These are phyloP conservation scores for Primulina eburnea DNA, from an alignment of 257 asterid species.

Conservation along the genomic window DNA sequence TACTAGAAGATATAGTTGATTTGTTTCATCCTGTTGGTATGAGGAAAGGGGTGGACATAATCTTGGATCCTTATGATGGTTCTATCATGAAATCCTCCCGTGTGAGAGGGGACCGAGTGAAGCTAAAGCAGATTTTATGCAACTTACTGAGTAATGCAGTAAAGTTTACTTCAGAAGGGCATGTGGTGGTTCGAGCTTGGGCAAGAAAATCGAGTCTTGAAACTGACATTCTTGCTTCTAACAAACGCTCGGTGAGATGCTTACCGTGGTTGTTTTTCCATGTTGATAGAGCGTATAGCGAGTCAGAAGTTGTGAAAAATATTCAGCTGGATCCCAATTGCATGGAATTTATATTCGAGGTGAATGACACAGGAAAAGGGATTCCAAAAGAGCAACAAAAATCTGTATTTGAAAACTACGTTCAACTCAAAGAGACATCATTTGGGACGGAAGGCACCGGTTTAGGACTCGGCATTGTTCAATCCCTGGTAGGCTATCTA, in stretches of 20 bases:
- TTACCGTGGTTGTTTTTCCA: constrained; percentile 30
- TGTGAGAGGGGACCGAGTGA: constrained; percentile 64
- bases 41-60: constrained; percentile 69
- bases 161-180: constrained; percentile 69
- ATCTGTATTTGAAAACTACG: constrained; percentile 71
- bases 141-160: constrained; percentile 75
- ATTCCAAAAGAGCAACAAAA: constrained; percentile 66
- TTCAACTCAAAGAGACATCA: constrained; percentile 63
- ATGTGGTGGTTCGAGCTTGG: constrained; percentile 61
- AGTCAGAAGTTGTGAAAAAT: constrained; percentile 25
- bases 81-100: constrained; percentile 33
- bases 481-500: constrained; percentile 57
- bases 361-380: constrained; percentile 73
- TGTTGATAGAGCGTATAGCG: constrained; percentile 21
- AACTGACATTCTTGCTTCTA: constrained; percentile 35
- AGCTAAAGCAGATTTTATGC: constrained; percentile 59
- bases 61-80: constrained; percentile 64
- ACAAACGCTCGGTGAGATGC: constrained; percentile 24
- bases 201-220: constrained; percentile 46
- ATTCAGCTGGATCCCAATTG: constrained; percentile 39
- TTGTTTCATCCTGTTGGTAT: constrained; percentile 49
- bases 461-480: constrained; percentile 78
- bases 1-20: constrained; percentile 67
- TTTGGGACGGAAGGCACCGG: constrained; percentile 65
- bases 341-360: constrained; percentile 65